Conservation (phyloP, 2,329 filamentous ascomycete species). For the Alternaria incomplexa region DNA sequence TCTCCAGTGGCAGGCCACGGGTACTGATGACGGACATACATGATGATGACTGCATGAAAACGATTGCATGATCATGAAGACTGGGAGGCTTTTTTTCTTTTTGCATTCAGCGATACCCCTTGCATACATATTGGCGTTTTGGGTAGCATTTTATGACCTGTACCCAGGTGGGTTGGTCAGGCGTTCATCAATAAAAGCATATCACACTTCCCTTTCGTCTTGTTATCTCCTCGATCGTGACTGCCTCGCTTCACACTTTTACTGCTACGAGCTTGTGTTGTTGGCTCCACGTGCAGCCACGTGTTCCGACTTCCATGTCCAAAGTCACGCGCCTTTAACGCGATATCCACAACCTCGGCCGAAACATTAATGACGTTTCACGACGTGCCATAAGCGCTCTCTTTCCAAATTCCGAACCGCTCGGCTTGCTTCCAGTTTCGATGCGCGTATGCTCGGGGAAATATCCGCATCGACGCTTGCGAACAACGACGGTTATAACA, state of each 20-base stretch:
- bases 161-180: neutral
- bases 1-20: constrained; percentile 13
- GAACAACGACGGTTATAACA: neutral
- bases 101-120: constrained; percentile 18
- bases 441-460: neutral
- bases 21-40: neutral
- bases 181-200: neutral
- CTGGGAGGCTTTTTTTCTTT: neutral
- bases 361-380: neutral
- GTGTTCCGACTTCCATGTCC: neutral
- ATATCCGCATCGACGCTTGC: neutral
- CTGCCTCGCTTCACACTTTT: neutral
- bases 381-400: neutral
- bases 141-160: neutral
- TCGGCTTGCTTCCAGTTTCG: neutral
- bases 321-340: neutral
- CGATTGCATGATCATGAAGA: neutral
- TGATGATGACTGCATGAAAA: neutral
- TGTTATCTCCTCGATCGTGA: too few relatives aligned
- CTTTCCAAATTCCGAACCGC: neutral
- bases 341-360: neutral
- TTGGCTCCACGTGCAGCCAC: neutral
- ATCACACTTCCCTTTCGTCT: too few relatives aligned
- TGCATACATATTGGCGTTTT: constrained; percentile 21
- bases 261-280: neutral